These are phyloP conservation scores for Plectosphaerella cucumerina DNA, from an alignment of 2,329 filamentous ascomycete genomes.

Conservation along the genomic window DNA sequence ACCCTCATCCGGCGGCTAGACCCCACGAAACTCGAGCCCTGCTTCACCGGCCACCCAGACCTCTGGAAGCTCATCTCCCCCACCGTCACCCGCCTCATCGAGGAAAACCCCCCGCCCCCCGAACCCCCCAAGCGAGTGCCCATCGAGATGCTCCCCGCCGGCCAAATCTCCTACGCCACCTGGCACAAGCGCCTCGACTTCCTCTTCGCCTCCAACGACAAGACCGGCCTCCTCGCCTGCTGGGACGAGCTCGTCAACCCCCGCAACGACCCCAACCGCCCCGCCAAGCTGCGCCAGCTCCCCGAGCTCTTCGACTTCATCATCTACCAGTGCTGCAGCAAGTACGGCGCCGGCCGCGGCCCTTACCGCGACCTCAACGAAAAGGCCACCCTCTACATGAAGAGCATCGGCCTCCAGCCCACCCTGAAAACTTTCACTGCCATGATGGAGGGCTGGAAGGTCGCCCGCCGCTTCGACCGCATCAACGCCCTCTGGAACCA, in stretches of 20 bases:
- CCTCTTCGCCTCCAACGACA: slow-evolving; percentile 6
- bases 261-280: slow-evolving; percentile 17
- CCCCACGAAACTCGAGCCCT: slow-evolving; percentile 1
- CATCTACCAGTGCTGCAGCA: slow-evolving; percentile 32
- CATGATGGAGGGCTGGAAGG: slow-evolving; percentile 68
- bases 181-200: slow-evolving; percentile 10
- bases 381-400: slow-evolving; percentile 37
- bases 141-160: neutral
- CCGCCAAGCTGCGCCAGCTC: slow-evolving; percentile 23
- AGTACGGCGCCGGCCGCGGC: neutral
- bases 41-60: slow-evolving; percentile 5
- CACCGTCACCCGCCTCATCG: neutral
- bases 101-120: neutral
- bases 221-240: slow-evolving; percentile 2
- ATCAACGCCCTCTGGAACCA: slow-evolving; percentile 65
- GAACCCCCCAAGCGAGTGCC: neutral
- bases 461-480: slow-evolving; percentile 51
- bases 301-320: slow-evolving; percentile 34
- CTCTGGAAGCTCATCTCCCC: slow-evolving; percentile 9
- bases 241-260: slow-evolving; percentile 28
- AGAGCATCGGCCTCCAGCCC: slow-evolving; percentile 47
- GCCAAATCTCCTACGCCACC: slow-evolving; percentile 3
- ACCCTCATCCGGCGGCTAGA: slow-evolving; percentile 10
- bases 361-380: neutral
- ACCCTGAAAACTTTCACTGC: slow-evolving; percentile 64